Base-by-base conservation (phyloP, 73 alveolate species). In the Loxodes magnus region DNA sequence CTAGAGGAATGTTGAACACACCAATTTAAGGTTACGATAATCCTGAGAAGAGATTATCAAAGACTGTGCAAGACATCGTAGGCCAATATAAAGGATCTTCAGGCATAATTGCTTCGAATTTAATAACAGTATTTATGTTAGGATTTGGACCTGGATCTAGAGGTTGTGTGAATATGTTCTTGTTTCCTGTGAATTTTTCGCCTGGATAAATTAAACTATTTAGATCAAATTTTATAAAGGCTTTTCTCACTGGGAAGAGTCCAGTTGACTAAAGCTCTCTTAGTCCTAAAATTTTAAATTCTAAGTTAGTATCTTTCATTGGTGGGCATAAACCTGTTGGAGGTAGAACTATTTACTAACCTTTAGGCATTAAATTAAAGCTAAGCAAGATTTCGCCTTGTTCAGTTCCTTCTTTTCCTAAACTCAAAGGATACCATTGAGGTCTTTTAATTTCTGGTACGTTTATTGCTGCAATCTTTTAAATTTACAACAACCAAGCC, bases 141-240 rank as follows among this genome's bases (percentile, higher is more conserved):
- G 99, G 99, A 59, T 92, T 92, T 0, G 95, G 51, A 2, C 99
- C 99, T 5, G 93, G 62, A 16, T 88, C 95, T 43, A 67, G 51
- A 4, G 99, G 99, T 62, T 88, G 88, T 10, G 99, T 92, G 46
- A 64, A 71, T 7, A 90, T 57, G 26, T 67, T 79, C 33, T 79
- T 89, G 27, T 64, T 48, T 16, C 65, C 77, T 1, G 86, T 79
- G 21, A 64, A 58, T 60, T 64, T 67, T 48, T 88, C 86, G 1
- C 63, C 66, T 49, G 92, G 87, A 1, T 73, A 64, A 9, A 69
- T 83, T 21, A 83, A 56, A 43, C 80, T 43, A 38, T 83, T 64
- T 25, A 92, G 61, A 60, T 87, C 89, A 64, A 86, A 86, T 19
- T 55, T 77, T 7, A 87, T 77, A 61, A 88, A 92, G 0, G 99